A percentile compares a stretch with the other conserved stretches of the same genome.
Evolutionary conservation across 768 basidiomycete species (phyloP).

Genomic region (Sarcomyxa edulis): DNA sequence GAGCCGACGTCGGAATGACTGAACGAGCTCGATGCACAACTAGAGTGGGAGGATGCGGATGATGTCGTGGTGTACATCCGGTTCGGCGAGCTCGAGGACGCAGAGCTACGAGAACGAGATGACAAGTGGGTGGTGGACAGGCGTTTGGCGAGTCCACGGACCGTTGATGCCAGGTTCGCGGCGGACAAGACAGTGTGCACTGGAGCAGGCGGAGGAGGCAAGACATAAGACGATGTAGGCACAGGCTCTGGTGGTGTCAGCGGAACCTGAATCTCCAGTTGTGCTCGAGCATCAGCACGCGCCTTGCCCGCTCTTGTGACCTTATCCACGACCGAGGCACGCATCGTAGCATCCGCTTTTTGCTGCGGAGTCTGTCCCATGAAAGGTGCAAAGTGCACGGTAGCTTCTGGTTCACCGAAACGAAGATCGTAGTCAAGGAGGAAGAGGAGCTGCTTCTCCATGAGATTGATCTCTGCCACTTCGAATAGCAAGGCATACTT

Average conservation of each 20-base stretch:
- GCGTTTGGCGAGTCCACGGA: conserved; percentile 55
- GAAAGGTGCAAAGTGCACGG: conserved; percentile 66
- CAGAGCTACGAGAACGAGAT: conserved; percentile 16
- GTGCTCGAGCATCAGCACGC: conserved; percentile 46
- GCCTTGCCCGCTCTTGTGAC: conserved; percentile 51
- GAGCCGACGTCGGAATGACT: conserved; percentile 53
- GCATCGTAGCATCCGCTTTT: conserved; percentile 28
- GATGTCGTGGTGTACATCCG: conserved; percentile 17
- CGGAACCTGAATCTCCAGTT: conserved; percentile 34
- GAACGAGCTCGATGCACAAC: conserved; percentile 29
- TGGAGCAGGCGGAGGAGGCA: conserved; percentile 25
- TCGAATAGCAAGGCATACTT: conserved; percentile 72
- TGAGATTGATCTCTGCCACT: conserved; percentile 80
- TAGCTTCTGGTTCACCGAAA: conserved; percentile 80
- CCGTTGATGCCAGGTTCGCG: conserved; percentile 42
- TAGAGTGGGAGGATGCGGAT: conserved; percentile 19
- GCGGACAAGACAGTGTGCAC: conserved; percentile 29
- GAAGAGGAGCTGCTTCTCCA: conserved; percentile 95
- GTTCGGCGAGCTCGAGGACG: too few species aligned
- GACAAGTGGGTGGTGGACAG: conserved; percentile 41
- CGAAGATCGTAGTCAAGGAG: conserved; percentile 91
- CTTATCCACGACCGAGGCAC: conserved; percentile 48
- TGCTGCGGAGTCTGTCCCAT: conserved; percentile 27
- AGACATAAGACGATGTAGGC: conserved; percentile 11
- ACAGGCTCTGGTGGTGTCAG: conserved; percentile 27